Conservation (phyloP, 441 rosid species). For the Populus hybrid region DNA sequence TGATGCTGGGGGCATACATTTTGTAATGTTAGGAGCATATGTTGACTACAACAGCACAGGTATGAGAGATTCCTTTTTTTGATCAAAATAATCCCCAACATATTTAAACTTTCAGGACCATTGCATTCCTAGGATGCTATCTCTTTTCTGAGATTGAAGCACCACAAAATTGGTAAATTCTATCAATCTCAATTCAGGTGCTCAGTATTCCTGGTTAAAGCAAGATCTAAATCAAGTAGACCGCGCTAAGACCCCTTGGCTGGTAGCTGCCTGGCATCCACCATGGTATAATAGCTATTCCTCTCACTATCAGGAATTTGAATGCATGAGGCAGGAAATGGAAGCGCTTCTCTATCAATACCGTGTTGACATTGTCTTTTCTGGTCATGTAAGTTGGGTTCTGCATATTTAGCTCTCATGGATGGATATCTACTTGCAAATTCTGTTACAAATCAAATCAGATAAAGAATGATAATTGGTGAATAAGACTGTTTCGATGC, state of each 20-base stretch:
- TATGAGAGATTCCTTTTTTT: constrained; percentile 17
- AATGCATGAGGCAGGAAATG: constrained; percentile 94
- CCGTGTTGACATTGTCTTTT: constrained; percentile 55
- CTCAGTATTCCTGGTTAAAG: constrained; percentile 39
- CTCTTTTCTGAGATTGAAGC: constrained; percentile 1
- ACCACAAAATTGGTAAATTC: constrained; percentile 3
- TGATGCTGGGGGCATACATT: constrained; percentile 87
- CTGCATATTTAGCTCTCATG: not conserved
- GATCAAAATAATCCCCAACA: not conserved
- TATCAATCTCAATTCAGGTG: constrained; percentile 21
- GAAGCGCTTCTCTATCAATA: constrained; percentile 69
- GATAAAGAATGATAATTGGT: not conserved
- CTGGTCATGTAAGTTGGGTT: constrained; percentile 65
- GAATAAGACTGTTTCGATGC: not conserved
- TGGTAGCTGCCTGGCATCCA: constrained; percentile 77
- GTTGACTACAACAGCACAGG: constrained; percentile 55
- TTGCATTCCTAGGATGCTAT: not conserved
- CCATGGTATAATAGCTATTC: constrained; percentile 59
- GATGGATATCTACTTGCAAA: not conserved
- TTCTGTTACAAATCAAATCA: not conserved
- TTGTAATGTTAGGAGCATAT: constrained; percentile 69
- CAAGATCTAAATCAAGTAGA: constrained; percentile 43
- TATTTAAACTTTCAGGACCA: not conserved
- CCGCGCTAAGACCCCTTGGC: constrained; percentile 63
- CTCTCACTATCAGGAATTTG: constrained; percentile 78